Evolutionary conservation across 169 alveolate species (phyloP), one percentile per base, ranked within the genome.

Genomic region (Neospora caninum): DNA sequence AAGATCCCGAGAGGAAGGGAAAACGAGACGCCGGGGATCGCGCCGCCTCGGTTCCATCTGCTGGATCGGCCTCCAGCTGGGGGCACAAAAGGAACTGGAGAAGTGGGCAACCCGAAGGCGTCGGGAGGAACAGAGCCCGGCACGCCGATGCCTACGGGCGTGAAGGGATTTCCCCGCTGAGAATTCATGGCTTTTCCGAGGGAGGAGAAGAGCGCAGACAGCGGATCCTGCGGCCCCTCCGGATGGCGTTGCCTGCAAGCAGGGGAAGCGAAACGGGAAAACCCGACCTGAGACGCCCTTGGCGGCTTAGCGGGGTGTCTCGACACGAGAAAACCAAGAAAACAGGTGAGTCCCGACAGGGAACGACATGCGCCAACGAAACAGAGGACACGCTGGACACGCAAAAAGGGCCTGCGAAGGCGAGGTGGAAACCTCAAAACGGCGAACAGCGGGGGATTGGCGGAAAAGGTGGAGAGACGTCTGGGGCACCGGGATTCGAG

Each of bases 31-130:
- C 89, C 89, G 7, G 54, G 89, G 41, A 42, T 29, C 67, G 89
- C 58, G 22, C 69, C 89, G 6, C 69, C 54, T 31, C 67, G 54
- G 67, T 20, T n/a, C 41, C 70, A 25, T 18, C 38, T 41, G 89
- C 31, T 36, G 89, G 53, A 6, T n/a, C 89, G 34, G 89, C 89
- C 89, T 39, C 89, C 89, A 34, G 87, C 45, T 1, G 45, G 45
- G 86, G 86, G 45, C 31, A 16, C 86, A 20, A 78, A 78, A 78
- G 45, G 86, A 4, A n/a, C 86, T 1, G 42, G 29, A 78, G 45
- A 2, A 18, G 86, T n/a, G 73, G 73, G 73, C 4, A 64, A 29
- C 20, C 73, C 73, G 31, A 64, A 64, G 16, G 73, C 86, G 45
- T 20, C 49, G 45, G 45, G 45, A 2, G 86, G 20, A 4, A n/a